phyloP scores from a whole-genome alignment of 768 basidiomycete genomes.

The Leccinum longicurvipes region DNA sequence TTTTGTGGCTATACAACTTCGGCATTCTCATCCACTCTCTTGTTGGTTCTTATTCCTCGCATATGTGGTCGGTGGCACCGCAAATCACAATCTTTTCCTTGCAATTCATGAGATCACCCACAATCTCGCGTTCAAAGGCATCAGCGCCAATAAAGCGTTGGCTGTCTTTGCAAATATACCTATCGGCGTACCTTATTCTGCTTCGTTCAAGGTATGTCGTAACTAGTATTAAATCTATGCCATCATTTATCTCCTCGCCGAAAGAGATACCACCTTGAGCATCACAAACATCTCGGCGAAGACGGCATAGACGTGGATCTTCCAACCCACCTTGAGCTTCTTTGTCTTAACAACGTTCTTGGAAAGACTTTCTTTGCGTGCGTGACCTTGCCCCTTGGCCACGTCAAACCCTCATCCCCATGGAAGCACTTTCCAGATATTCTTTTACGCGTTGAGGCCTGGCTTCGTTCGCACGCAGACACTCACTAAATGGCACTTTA shows the following conservation, averaged over 20 bases:
- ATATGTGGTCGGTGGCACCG: conserved; percentile 88
- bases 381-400: conserved; percentile 22
- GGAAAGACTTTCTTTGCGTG: conserved; percentile 99
- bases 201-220: conserved; percentile 80
- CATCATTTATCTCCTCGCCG: conserved; percentile 3
- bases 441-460: conserved; percentile 97
- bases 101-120: conserved; percentile 99
- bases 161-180: conserved; percentile 92
- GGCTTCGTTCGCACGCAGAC: conserved; percentile 85
- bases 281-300: conserved; percentile 93
- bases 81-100: conserved; percentile 96
- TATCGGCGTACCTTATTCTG: conserved; percentile 92
- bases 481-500: conserved; percentile 78
- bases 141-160: conserved; percentile 79
- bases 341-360: conserved; percentile 89
- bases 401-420: conserved; percentile 6
- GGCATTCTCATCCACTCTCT: conserved; percentile 66
- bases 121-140: conserved; percentile 86
- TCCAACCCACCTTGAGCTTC: conserved; percentile 80
- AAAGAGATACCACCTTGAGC: conserved; percentile 90
- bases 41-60: conserved; percentile 71
- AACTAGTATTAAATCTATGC: neutral
- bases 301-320: conserved; percentile 97
- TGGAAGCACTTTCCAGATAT: conserved; percentile 88
- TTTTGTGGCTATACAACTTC: conserved; percentile 56